Conservation (phyloP, 257 asterid species). For the Nicotiana otophora region DNA sequence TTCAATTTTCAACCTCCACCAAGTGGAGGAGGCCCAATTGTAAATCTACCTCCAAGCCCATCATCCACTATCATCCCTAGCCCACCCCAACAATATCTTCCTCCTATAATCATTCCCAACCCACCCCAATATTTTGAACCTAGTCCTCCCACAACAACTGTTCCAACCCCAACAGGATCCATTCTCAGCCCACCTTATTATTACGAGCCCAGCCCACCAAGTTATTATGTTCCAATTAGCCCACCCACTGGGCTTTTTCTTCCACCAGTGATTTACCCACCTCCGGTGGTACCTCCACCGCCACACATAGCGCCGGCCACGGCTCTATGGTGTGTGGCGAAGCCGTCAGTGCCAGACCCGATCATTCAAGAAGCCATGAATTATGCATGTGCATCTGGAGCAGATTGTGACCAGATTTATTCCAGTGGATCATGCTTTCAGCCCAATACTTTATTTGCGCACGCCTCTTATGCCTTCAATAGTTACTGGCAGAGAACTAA, state of each 20-base stretch:
- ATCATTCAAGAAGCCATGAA: constrained; percentile 88
- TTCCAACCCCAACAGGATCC: constrained; percentile 29
- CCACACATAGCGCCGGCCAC: constrained; percentile 37
- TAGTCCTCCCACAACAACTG: constrained; percentile 29
- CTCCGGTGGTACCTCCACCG: constrained; percentile 80
- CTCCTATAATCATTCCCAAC: constrained; percentile 25
- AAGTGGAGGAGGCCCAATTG: constrained; percentile 4
- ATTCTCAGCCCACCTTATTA: constrained; percentile 27
- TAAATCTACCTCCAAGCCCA: constrained; percentile 4
- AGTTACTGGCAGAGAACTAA: constrained; percentile 89
- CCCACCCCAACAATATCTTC: constrained; percentile 30
- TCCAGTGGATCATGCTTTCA: constrained; percentile 65
- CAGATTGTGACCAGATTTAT: constrained; percentile 66
- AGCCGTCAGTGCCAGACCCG: constrained; percentile 88
- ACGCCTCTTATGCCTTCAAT: constrained; percentile 88
- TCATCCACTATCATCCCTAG: constrained; percentile 12
- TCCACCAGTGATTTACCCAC: constrained; percentile 83
- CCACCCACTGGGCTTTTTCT: constrained; percentile 36
- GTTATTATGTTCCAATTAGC: constrained; percentile 3
- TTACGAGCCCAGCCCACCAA: constrained; percentile 27
- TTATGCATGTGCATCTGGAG: constrained; percentile 92
- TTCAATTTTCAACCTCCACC: constrained; percentile 26
- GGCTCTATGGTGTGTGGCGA: constrained; percentile 90
- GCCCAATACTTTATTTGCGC: constrained; percentile 76
- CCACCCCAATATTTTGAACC: constrained; percentile 39